Conservation (phyloP, 306 rosid species). For the Inga oerstediana region DNA sequence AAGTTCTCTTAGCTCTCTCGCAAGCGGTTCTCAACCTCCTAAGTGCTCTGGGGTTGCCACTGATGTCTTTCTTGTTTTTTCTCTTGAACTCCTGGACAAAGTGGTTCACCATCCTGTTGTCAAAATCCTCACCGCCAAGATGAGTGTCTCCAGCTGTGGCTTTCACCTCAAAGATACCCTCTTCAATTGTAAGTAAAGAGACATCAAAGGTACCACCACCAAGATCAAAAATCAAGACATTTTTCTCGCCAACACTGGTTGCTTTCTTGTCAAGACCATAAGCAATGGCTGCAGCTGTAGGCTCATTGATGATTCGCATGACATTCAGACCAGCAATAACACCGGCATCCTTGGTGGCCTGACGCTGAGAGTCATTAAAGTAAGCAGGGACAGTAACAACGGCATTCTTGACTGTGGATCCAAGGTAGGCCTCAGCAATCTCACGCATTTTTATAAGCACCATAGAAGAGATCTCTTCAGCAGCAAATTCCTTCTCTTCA, state of each 20-base stretch:
- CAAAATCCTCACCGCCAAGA: conserved; percentile 69
- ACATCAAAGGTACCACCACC: conserved; percentile 82
- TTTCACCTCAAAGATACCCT: conserved; percentile 79
- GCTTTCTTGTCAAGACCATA: conserved; percentile 80
- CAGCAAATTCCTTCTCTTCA: conserved; percentile 60
- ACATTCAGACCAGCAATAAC: conserved; percentile 70
- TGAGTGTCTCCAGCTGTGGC: conserved; percentile 80
- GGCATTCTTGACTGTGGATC: conserved; percentile 56
- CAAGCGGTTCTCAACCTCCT: conserved; percentile 74
- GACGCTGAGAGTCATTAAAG: conserved; percentile 68
- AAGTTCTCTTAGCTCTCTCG: conserved; percentile 67
- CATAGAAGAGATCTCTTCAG: conserved; percentile 71
- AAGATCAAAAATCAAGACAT: conserved; percentile 67
- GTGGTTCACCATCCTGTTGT: conserved; percentile 74
- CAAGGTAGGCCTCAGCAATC: conserved; percentile 74
- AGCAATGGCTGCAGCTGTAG: conserved; percentile 76
- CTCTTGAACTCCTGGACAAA: conserved; percentile 77
- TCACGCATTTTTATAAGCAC: conserved; percentile 76
- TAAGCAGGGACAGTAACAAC: conserved; percentile 77
- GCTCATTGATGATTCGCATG: conserved; percentile 69
- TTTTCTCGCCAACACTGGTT: conserved; percentile 66
- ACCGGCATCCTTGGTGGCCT: conserved; percentile 73
- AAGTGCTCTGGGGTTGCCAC: conserved; percentile 72
- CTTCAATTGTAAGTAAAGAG: conserved; percentile 69
- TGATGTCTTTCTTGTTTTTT: conserved; percentile 71